Evolutionary conservation across 2,329 filamentous ascomycete species (phyloP).

Genomic region (Monilinia vaccinii-corymbosi): DNA sequence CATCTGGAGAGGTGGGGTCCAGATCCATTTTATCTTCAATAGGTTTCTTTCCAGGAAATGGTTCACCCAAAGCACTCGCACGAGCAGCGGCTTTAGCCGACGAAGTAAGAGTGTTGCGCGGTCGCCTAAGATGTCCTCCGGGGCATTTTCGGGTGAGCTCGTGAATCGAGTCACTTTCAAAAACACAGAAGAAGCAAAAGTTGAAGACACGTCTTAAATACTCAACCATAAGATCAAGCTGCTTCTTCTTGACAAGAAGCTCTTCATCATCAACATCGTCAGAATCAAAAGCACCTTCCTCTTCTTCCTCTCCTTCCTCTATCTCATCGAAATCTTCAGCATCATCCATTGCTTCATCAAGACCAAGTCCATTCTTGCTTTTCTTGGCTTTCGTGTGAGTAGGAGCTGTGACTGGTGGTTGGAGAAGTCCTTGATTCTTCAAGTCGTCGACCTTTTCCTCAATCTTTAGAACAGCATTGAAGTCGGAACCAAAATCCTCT

Average conservation of each 20-base stretch:
- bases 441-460: conserved; percentile 81
- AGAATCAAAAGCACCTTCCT: conserved; percentile 51
- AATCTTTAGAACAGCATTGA: conserved; percentile 70
- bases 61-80: conserved; percentile 72
- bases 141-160: conserved; percentile 94
- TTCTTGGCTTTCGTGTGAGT: conserved; percentile 54
- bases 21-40: conserved; percentile 45
- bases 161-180: conserved; percentile 94
- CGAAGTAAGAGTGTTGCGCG: conserved; percentile 73
- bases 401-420: conserved; percentile 49
- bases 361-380: conserved; percentile 44
- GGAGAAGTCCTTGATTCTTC: conserved; percentile 64
- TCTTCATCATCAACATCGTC: conserved; percentile 89
- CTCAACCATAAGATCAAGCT: conserved; percentile 89
- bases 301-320: conserved; percentile 71
- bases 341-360: conserved; percentile 54
- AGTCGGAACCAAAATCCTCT: conserved; percentile 66
- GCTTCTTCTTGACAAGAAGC: conserved; percentile 87
- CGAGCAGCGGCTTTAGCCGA: conserved; percentile 76
- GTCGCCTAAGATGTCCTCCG: conserved; percentile 90
- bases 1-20: conserved; percentile 54
- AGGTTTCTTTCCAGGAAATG: conserved; percentile 77
- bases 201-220: conserved; percentile 95
- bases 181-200: conserved; percentile 99
- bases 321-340: conserved; percentile 60